Base-by-base conservation (phyloP, 345 rosid species). In the Camelina neglecta region DNA sequence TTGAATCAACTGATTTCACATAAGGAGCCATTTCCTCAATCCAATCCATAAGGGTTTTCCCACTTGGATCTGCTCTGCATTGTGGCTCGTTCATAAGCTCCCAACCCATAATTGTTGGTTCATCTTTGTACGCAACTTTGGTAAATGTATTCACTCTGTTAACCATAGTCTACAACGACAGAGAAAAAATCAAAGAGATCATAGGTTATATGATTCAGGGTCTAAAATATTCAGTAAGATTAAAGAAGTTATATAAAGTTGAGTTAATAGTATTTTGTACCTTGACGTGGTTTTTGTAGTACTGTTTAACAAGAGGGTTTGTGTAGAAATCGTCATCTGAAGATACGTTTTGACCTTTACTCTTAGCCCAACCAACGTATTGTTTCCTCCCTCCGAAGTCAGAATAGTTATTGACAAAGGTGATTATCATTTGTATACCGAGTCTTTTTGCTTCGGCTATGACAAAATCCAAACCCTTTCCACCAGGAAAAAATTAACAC, bases 1-100 rank as follows among this genome's bases (percentile, higher is more conserved):
- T 35, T 23, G 65, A 53, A 29, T 93, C 93, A 56, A 93, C 79
- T 65, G 89, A 81, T 79, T 93, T 93, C 2, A 88, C 86, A 59
- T 90, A 42, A 5, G 74, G 77, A 5, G 85, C 92, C 97, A 93
- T 90, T 77, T 89, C 93, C 26, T 38, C 9, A 29, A 87, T 70
- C 98, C 96, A 93, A 0, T 67, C 82, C 88, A 81, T 84, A 55
- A 93, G 57, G 18, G 16, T 65, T 41, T 72, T 78, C 12, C 95
- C 96, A 60, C 89, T 82, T 56, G 83, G 50, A 69, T 90, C 90
- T 57, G 69, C 63, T 57, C 15, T 76, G 77, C 87, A 85, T 33
- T 83, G 87, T 47, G 97, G 89, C 75, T 91, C 96, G 58, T 93
- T 93, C 75, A 93, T 93, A 4, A 93, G 85, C 76, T 93, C 98